Percentiles rank a stretch among this genome's conserved stretches.
Conservation (phyloP, 192 early-diverging fungal species). For the Coemansia sp. region DNA sequence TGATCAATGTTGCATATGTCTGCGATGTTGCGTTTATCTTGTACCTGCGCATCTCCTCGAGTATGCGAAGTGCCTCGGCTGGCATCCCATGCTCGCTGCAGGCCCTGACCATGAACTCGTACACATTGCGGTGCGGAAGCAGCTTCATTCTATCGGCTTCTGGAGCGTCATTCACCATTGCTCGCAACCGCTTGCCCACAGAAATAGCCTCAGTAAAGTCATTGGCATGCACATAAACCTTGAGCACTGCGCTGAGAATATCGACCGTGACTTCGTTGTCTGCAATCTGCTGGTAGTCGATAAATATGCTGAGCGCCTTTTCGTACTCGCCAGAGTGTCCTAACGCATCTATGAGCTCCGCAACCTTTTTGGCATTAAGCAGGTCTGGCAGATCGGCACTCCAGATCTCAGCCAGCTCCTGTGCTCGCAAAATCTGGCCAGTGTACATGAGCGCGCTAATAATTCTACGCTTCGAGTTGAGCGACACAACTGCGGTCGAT, state of each 20-base stretch:
- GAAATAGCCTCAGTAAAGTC: slow-evolving; percentile 49
- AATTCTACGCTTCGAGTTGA: slow-evolving; percentile 24
- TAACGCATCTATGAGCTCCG: slow-evolving; percentile 29
- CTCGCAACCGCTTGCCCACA: slow-evolving; percentile 46
- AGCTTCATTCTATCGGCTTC: neutral
- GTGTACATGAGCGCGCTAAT: slow-evolving; percentile 26
- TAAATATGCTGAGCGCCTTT: slow-evolving; percentile 41
- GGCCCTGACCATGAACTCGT: slow-evolving; percentile 38
- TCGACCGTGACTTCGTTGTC: slow-evolving; percentile 20
- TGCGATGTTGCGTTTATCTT: slow-evolving; percentile 31
- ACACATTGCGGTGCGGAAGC: slow-evolving; percentile 24
- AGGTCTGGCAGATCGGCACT: slow-evolving; percentile 19
- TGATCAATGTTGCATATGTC: slow-evolving; percentile 36
- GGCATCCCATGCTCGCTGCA: slow-evolving; percentile 35
- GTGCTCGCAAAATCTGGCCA: slow-evolving; percentile 31
- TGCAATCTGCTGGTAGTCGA: slow-evolving; percentile 25
- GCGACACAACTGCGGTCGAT: slow-evolving; percentile 10
- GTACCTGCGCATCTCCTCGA: slow-evolving; percentile 54
- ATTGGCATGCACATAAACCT: slow-evolving; percentile 44
- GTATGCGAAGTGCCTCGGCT: slow-evolving; percentile 37
- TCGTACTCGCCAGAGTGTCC: slow-evolving; percentile 14
- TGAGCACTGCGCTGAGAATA: slow-evolving; percentile 33
- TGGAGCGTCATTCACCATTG: slow-evolving; percentile 17
- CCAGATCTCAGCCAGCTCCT: slow-evolving; percentile 35
- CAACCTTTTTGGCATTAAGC: slow-evolving; percentile 20